Conservation (phyloP, 768 basidiomycete species). For the Cubamyces sp. region DNA sequence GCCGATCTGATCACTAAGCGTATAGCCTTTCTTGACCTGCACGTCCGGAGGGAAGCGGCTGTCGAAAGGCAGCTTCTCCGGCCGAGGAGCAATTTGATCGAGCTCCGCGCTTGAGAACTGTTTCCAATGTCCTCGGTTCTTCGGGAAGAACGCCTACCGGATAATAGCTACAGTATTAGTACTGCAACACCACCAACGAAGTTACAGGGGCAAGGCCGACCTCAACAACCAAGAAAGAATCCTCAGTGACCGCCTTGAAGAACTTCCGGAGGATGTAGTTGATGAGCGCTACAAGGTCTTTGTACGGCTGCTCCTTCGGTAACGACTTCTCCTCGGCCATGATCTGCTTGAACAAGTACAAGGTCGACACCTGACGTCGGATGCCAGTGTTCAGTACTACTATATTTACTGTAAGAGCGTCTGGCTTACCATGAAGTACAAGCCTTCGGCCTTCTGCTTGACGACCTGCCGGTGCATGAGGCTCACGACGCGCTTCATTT, state of each 20-base stretch:
- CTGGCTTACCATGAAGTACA: constrained; percentile 85
- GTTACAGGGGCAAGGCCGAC: constrained; percentile 47
- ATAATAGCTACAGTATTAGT: no score
- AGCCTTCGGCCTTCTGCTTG: constrained; percentile 87
- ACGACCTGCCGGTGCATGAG: constrained; percentile 92
- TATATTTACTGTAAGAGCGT: constrained; percentile 11
- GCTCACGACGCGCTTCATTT: constrained; percentile 88
- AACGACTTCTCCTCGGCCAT: constrained; percentile 79
- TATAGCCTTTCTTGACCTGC: constrained; percentile 83
- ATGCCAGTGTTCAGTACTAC: neutral
- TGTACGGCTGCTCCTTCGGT: constrained; percentile 76
- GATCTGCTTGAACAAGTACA: constrained; percentile 87
- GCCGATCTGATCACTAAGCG: constrained; percentile 88
- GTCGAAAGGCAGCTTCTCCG: constrained; percentile 43
- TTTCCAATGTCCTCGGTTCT: constrained; percentile 87
- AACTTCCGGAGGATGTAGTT: constrained; percentile 89
- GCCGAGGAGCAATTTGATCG: constrained; percentile 45
- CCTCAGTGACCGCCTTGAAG: constrained; percentile 88
- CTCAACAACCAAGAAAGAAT: constrained; percentile 88
- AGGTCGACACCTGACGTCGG: constrained; percentile 74
- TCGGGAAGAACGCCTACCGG: constrained; percentile 82
- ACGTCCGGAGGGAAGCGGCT: constrained; percentile 65
- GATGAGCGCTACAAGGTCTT: constrained; percentile 84
- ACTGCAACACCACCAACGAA: constrained; percentile 1
- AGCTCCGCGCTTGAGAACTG: constrained; percentile 80